These are phyloP conservation scores for Pyrenopolyporus hunteri DNA, from an alignment of 495 filamentous ascomycete species.

Conservation along the genomic window DNA sequence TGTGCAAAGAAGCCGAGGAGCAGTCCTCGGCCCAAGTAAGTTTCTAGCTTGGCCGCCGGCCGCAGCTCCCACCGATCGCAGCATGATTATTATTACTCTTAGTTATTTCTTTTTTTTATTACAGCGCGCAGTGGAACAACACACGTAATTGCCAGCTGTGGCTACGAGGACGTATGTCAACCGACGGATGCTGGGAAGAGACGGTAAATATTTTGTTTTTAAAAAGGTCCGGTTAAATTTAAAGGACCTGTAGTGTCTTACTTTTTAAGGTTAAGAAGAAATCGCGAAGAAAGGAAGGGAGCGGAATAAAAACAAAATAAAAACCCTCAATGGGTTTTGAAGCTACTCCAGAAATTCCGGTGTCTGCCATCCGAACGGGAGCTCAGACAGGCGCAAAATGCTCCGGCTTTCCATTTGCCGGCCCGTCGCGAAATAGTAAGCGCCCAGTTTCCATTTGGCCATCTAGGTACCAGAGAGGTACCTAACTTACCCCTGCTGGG, in stretches of 20 bases:
- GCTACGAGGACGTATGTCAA: slow-evolving; percentile 24
- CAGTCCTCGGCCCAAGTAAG: slow-evolving; percentile 49
- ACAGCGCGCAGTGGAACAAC: slow-evolving; percentile 18
- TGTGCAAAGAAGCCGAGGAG: slow-evolving; percentile 49
- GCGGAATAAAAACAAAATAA: slow-evolving; percentile 6
- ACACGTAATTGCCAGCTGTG: slow-evolving; percentile 31
- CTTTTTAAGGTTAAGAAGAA: neutral
- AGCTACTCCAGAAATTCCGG: slow-evolving; percentile 13
- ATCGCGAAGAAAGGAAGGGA: neutral
- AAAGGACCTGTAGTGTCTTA: neutral
- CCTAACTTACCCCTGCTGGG: slow-evolving; percentile 14
- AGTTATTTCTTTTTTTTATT: too few relatives aligned
- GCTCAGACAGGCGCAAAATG: slow-evolving; percentile 4
- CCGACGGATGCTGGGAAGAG: slow-evolving; percentile 11
- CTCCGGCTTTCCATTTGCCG: slow-evolving; percentile 31
- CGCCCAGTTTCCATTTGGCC: slow-evolving; percentile 20
- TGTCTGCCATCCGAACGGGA: slow-evolving; percentile 16
- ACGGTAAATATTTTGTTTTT: slow-evolving; percentile 7
- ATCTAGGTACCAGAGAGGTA: neutral
- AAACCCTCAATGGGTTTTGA: slow-evolving; percentile 16
- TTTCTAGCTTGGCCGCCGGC: slow-evolving; percentile 46
- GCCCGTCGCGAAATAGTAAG: slow-evolving; percentile 23
- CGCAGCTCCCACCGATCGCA: slow-evolving; percentile 52
- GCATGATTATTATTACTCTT: too few relatives aligned
- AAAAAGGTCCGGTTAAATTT: slow-evolving; percentile 20